These are phyloP conservation scores for Diaporthe australafricana DNA, from an alignment of 2,329 filamentous ascomycete genomes.

Conservation along the genomic window DNA sequence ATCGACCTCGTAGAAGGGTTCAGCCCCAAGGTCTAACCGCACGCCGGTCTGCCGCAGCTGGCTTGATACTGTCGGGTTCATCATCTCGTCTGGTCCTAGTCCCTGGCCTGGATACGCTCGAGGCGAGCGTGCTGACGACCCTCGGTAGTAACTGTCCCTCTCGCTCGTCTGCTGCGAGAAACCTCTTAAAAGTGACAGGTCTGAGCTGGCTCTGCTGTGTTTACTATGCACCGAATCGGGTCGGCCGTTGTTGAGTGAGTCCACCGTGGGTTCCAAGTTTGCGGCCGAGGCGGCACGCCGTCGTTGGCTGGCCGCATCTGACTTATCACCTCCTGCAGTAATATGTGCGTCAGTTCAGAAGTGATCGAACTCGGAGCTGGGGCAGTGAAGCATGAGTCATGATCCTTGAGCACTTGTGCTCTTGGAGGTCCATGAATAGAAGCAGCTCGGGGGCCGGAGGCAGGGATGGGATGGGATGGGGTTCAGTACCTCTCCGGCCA, in stretches of 20 bases:
- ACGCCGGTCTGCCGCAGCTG: conserved; percentile 65
- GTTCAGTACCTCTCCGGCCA: conserved; percentile 73
- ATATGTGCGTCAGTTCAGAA: conserved; percentile 15
- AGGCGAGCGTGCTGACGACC: conserved; percentile 59
- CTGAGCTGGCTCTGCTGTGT: conserved; percentile 78
- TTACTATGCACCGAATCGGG: conserved; percentile 72
- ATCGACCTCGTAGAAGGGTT: conserved; percentile 75
- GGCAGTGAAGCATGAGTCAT: conserved; percentile 20
- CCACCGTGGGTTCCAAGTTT: conserved; percentile 67
- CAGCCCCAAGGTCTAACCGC: conserved; percentile 60
- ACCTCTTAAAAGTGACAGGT: conserved; percentile 71
- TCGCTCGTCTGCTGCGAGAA: conserved; percentile 61
- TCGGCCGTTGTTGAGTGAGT: conserved; percentile 57
- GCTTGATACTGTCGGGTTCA: conserved; percentile 58
- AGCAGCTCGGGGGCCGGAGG: conserved; percentile 31
- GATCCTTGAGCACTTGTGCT: not conserved
- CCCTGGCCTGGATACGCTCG: conserved; percentile 55
- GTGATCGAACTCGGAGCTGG: not conserved
- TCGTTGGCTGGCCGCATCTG: conserved; percentile 33
- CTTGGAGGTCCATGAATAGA: conserved; percentile 17
- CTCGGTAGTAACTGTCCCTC: conserved; percentile 53
- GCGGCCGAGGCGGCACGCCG: conserved; percentile 69
- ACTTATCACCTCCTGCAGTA: conserved; percentile 32
- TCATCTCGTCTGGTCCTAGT: conserved; percentile 56
- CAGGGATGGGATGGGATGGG: not conserved